Percentiles rank a stretch among this genome's conserved stretches.
Evolutionary conservation across 2,329 filamentous ascomycete species (phyloP).

Genomic region (Alternaria viburni): DNA sequence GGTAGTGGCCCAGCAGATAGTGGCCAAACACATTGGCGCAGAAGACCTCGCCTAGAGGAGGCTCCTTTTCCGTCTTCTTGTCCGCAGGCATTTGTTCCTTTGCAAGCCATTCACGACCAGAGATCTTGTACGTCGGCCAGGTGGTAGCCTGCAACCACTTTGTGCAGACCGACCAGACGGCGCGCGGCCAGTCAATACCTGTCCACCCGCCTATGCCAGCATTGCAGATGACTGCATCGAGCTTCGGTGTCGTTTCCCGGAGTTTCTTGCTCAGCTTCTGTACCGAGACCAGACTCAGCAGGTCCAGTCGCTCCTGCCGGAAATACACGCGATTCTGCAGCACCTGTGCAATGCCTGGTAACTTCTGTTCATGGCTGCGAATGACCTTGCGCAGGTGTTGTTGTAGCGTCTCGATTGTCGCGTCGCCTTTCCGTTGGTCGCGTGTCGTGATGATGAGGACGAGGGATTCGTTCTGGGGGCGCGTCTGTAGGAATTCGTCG

Average conservation of each 20-base stretch:
- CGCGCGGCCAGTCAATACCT: constrained; percentile 72
- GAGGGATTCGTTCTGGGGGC: constrained; percentile 71
- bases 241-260: constrained; percentile 65
- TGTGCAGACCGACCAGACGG: constrained; percentile 63
- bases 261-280: constrained; percentile 61
- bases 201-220: constrained; percentile 88
- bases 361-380: constrained; percentile 42
- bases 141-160: constrained; percentile 73
- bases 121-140: constrained; percentile 78
- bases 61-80: constrained; percentile 54
- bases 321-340: constrained; percentile 57
- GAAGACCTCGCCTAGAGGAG: constrained; percentile 80
- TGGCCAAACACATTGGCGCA: constrained; percentile 94
- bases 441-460: constrained; percentile 86
- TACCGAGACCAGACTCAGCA: constrained; percentile 62
- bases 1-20: constrained; percentile 83
- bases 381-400: constrained; percentile 63
- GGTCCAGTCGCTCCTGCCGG: constrained; percentile 64
- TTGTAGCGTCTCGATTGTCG: constrained; percentile 71
- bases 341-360: constrained; percentile 50
- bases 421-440: constrained; percentile 72
- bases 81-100: constrained; percentile 57
- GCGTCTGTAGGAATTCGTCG: constrained; percentile 81
- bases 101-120: constrained; percentile 62
- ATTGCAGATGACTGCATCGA: constrained; percentile 84